Evolutionary conservation across 2,329 filamentous ascomycete species (phyloP), one percentile per base, ranked within the genome.

Genomic region (Paramyrothecium sp.): DNA sequence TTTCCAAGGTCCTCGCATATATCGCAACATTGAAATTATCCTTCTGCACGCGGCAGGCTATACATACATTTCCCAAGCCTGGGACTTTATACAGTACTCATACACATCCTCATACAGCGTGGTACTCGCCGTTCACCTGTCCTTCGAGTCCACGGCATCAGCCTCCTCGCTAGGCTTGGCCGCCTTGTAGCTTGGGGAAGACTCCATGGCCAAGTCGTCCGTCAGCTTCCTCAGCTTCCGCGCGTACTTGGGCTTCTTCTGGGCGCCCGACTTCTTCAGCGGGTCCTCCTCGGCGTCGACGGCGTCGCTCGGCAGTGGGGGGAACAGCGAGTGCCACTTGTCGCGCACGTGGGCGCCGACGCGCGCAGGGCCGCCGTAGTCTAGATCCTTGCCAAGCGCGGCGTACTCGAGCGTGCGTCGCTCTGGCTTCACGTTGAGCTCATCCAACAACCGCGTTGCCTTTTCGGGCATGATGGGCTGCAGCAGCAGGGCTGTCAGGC

Each of bases 381-480:
- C 76, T 38, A 78, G 67, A 73, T 98, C 95, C 10, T 74, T 79
- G 2, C 86, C 86, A 26, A 87, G 75, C 23, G 63, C 69, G 5
- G 91, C 89, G 69, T 86, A 82, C 19, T 81, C 76, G 58, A 92
- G 83, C 0, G 78, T 82, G 56, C 94, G 82, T 54, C 82, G 83
- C 11, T 83, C 79, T 10, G 77, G 70, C 3, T 78, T 75, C 4
- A 99, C 92, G 1, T 90, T 89, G 10, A 99, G 77, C 66, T 89
- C 83, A 69, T 97, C 89, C 1, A 99, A 82, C 33, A 97, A 73
- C 62, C 85, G 77, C 12, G 75, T 74, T 51, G 91, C 84, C 72
- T 96, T 96, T 46, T 77, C 80, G 0, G 95, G 95, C 83, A 99
- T 96, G 68, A 93, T 91, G 1, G 95, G 51, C 72, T 97, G 93